Conservation (phyloP, 768 basidiomycete genomes). For the Gloeopeniophorella convolvens region DNA sequence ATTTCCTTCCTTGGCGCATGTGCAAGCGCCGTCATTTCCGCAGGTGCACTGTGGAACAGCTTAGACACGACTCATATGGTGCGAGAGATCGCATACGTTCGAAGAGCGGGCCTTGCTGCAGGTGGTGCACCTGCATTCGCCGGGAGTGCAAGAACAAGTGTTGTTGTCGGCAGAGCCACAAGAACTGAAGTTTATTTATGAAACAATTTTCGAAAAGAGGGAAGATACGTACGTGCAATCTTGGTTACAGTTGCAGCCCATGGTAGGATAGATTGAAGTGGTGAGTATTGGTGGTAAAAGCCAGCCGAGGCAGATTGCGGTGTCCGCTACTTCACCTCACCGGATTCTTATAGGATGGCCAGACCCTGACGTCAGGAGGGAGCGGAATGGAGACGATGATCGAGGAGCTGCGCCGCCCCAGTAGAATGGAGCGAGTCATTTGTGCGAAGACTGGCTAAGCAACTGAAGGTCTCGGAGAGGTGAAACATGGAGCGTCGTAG, state of each 20-base stretch:
- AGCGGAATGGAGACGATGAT: too few relatives aligned
- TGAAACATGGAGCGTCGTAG: too few relatives aligned
- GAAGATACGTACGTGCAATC: conserved; percentile 4
- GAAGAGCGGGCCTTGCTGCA: conserved; percentile 9
- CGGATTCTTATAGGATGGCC: conserved; percentile 3
- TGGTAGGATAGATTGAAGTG: neutral
- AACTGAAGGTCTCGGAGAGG: neutral
- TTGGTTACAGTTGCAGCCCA: conserved; percentile 9
- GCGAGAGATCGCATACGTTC: too few relatives aligned
- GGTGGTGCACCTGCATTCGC: conserved; percentile 6
- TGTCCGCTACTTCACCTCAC: too few relatives aligned
- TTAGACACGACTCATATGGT: too few relatives aligned
- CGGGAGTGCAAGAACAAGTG: conserved; percentile 7
- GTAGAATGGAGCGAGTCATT: neutral
- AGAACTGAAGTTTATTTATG: too few relatives aligned
- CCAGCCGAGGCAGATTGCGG: neutral
- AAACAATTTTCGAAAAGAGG: too few relatives aligned
- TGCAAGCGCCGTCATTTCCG: too few relatives aligned
- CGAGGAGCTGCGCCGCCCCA: neutral
- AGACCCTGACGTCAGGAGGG: neutral
- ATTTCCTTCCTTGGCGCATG: too few relatives aligned
- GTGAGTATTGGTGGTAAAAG: neutral
- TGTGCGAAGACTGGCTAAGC: neutral
- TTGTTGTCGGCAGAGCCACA: conserved; percentile 3
- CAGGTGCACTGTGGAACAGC: too few relatives aligned